Percentiles rank a stretch among this genome's conserved stretches.
Conservation (phyloP, 768 basidiomycete genomes). For the Suillus discolor region DNA sequence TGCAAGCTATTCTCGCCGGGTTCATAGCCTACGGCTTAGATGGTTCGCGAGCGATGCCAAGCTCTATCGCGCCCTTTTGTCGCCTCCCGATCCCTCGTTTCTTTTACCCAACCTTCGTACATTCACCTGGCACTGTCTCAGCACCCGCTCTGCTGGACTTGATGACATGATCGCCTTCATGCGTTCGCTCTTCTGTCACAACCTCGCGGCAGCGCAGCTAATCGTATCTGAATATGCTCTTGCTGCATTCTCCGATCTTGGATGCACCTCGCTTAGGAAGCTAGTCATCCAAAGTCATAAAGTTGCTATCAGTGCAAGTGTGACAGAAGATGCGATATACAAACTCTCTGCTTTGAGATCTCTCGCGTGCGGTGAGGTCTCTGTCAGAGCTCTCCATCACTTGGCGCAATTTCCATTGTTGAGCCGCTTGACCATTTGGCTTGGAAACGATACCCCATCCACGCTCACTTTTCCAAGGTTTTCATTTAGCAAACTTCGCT, state of each 20-base stretch:
- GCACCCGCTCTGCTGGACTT: conserved; percentile 14
- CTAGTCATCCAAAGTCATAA: not conserved
- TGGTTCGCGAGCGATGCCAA: conserved; percentile 24
- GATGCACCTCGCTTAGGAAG: conserved; percentile 2
- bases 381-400: not conserved
- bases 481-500: conserved; percentile 5
- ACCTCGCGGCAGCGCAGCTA: not conserved
- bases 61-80: conserved; percentile 22
- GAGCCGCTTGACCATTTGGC: conserved; percentile 2
- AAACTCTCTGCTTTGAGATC: not conserved
- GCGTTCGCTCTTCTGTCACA: conserved; percentile 23
- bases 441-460: not conserved
- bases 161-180: conserved; percentile 26
- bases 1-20: conserved; percentile 29
- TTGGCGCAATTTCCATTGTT: conserved; percentile 3
- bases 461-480: not conserved
- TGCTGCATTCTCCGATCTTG: not conserved
- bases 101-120: conserved; percentile 28
- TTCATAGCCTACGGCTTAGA: conserved; percentile 34
- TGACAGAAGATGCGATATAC: not conserved
- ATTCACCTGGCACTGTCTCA: conserved; percentile 20
- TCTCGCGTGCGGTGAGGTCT: conserved; percentile 1
- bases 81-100: conserved; percentile 17
- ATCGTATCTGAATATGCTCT: conserved; percentile 4
- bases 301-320: conserved; percentile 3